Evolutionary conservation across 306 rosid species (phyloP), one percentile per base, ranked within the genome.

Genomic region (Glycyrrhiza uralensis): DNA sequence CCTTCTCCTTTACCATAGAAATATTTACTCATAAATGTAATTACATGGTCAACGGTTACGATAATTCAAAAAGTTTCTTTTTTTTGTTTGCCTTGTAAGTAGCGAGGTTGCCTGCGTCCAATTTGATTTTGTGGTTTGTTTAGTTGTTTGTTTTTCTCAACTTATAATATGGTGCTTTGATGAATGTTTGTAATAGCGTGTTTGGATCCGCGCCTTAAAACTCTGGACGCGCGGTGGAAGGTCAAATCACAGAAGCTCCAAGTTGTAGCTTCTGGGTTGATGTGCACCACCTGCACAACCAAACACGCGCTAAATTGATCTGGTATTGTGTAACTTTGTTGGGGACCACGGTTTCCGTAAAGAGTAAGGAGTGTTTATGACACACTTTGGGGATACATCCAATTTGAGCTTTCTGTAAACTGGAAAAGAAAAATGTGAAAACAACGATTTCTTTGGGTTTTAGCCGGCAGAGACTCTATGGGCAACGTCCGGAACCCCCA

Each of bases 1-100:
- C 45, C 26, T 39, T 60, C 19, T 22, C 72, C 35, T 12, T 50
- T 42, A 19, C 39, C 59, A 38, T n/a, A 71, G 60, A 32, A 29
- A 35, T 73, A 14, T 33, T 68, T 36, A 61, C 72, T 17, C 13
- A 72, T 65, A 69, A 71, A 33, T 79, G 81, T 83, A 79, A 75
- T 44, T 79, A 70, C 63, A 54, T 62, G 29, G 33, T 49, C 74
- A 30, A 22, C 35, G 74, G 66, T 72, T 64, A 26, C 45, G 69
- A 72, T 50, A 19, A 60, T 72, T 60, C 58, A 66, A 57, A 24
- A 45, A 3, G 41, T 45, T 52, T 72, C 17, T n/a, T 57, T 56
- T 9, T 39, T 45, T n/a, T 15, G n/a, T n/a, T n/a, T n/a, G n/a
- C n/a, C n/a, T n/a, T n/a, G n/a, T n/a, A n/a, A n/a, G n/a, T n/a